Conservation (phyloP, 805 yeast genomes). For the Starmerella vaccinii region DNA sequence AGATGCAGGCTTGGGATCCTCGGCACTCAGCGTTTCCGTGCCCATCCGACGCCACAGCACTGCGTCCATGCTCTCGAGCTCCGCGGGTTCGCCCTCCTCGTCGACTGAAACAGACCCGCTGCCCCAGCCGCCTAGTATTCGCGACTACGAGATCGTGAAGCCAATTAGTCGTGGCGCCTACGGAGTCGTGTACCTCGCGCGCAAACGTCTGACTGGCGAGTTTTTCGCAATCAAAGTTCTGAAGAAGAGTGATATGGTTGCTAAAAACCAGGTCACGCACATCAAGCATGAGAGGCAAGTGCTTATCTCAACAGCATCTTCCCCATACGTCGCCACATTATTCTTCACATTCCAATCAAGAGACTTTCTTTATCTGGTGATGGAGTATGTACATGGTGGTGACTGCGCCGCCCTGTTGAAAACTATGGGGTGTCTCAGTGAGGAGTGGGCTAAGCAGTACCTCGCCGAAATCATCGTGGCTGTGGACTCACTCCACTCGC, state of each 20-base stretch:
- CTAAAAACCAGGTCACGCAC: slow-evolving; percentile 90
- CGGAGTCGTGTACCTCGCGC: slow-evolving; percentile 86
- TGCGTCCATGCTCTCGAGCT: slow-evolving; percentile 10
- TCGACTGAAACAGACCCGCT: slow-evolving; percentile 5
- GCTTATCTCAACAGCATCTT: slow-evolving; percentile 85
- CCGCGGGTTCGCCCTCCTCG: slow-evolving; percentile 6
- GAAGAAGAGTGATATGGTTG: slow-evolving; percentile 89
- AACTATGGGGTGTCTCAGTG: slow-evolving; percentile 71
- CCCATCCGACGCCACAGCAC: slow-evolving; percentile 10
- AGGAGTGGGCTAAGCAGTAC: slow-evolving; percentile 70
- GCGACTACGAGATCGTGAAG: slow-evolving; percentile 79
- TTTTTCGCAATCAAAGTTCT: slow-evolving; percentile 89
- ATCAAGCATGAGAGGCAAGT: slow-evolving; percentile 92
- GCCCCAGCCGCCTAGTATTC: slow-evolving; percentile 50
- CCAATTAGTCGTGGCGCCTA: slow-evolving; percentile 97
- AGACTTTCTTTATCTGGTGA: slow-evolving; percentile 78
- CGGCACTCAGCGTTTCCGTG: background rate
- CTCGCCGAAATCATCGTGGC: slow-evolving; percentile 86
- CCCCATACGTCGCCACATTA: slow-evolving; percentile 84
- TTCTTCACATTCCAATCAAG: slow-evolving; percentile 81
- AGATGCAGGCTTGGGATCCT: background rate
- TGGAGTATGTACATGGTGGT: slow-evolving; percentile 96
- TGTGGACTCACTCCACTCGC: slow-evolving; percentile 74
- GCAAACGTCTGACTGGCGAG: slow-evolving; percentile 78
- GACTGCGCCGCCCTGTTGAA: slow-evolving; percentile 82